A percentile compares a stretch with the other conserved stretches of the same genome.
phyloP scores from a whole-genome alignment of 1,284 basidiomycete genomes.

The Ganoderma lingzhi region DNA sequence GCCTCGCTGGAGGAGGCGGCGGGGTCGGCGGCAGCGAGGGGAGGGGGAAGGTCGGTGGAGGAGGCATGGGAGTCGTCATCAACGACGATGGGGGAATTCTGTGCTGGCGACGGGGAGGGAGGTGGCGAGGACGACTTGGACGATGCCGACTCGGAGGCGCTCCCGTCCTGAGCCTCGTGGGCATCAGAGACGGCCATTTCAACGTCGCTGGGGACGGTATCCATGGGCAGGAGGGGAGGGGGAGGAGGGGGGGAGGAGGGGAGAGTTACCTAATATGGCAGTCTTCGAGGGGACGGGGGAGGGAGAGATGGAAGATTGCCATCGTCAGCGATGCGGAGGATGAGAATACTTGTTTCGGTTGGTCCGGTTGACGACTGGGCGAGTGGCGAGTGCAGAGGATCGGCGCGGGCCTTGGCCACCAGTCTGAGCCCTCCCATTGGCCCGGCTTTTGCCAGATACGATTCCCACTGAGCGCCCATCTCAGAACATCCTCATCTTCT shows the following conservation, averaged over 20 bases:
- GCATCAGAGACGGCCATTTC: slow-evolving; percentile 32
- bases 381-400: slow-evolving; percentile 36
- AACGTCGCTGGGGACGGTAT: slow-evolving; percentile 35
- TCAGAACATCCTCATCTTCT: slow-evolving; percentile 12
- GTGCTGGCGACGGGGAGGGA: slow-evolving; percentile 39
- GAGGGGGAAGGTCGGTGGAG: slow-evolving; percentile 24
- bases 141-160: slow-evolving; percentile 25
- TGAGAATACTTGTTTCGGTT: slow-evolving; percentile 34
- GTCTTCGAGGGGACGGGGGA: slow-evolving; percentile 38
- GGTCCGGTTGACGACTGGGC: slow-evolving; percentile 35
- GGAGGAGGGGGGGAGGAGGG: slow-evolving; percentile 29
- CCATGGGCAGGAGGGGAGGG: slow-evolving; percentile 26
- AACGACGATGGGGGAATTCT: slow-evolving; percentile 39
- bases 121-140: slow-evolving; percentile 27
- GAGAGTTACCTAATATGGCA: slow-evolving; percentile 43
- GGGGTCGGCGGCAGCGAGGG: slow-evolving; percentile 19
- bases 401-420: slow-evolving; percentile 35
- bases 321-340: slow-evolving; percentile 28
- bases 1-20: slow-evolving; percentile 18
- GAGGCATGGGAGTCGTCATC: slow-evolving; percentile 33
- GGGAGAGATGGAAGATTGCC: slow-evolving; percentile 33
- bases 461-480: slow-evolving; percentile 29
- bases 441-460: slow-evolving; percentile 45
- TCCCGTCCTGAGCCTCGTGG: slow-evolving; percentile 28
- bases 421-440: slow-evolving; percentile 39